Evolutionary conservation across 1,139 yeast species (phyloP).

Genomic region (Petasospora fabianii): DNA sequence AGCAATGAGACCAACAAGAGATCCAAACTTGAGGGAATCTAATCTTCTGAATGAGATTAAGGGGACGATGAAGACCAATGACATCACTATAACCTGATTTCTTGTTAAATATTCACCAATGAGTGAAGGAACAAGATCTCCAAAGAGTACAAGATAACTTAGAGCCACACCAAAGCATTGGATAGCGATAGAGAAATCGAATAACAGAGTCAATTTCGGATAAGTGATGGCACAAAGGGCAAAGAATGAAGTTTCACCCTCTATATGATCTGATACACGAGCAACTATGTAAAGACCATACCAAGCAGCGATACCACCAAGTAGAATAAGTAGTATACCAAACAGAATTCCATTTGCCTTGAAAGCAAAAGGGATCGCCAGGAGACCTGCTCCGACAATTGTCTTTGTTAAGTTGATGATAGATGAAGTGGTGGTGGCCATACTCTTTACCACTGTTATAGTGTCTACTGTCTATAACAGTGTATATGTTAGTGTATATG

Average conservation of each 20-base stretch:
- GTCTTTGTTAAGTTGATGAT: conserved; percentile 63
- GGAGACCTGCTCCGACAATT: conserved; percentile 85
- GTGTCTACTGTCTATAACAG: neutral
- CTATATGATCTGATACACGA: conserved; percentile 57
- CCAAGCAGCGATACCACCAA: conserved; percentile 79
- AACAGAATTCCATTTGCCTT: conserved; percentile 75
- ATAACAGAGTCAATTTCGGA: conserved; percentile 75
- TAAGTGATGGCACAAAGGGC: conserved; percentile 79
- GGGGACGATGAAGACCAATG: conserved; percentile 66
- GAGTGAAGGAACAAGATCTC: conserved; percentile 80
- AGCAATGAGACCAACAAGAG: conserved; percentile 77
- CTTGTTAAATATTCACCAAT: conserved; percentile 36
- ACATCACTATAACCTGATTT: conserved; percentile 61
- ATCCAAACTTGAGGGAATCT: conserved; percentile 83
- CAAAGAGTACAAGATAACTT: conserved; percentile 82
- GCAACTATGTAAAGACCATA: conserved; percentile 79
- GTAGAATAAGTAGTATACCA: conserved; percentile 59
- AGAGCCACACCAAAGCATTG: conserved; percentile 95
- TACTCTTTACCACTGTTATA: neutral
- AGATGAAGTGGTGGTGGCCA: conserved; percentile 39
- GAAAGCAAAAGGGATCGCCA: conserved; percentile 90
- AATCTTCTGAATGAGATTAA: conserved; percentile 67
- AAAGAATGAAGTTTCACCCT: conserved; percentile 82
- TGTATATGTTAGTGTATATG: too few species aligned
- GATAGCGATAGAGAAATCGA: conserved; percentile 83